Evolutionary conservation across 306 rosid species (phyloP), one percentile per base, ranked within the genome.

Genomic region (Castanopsis chinensis): DNA sequence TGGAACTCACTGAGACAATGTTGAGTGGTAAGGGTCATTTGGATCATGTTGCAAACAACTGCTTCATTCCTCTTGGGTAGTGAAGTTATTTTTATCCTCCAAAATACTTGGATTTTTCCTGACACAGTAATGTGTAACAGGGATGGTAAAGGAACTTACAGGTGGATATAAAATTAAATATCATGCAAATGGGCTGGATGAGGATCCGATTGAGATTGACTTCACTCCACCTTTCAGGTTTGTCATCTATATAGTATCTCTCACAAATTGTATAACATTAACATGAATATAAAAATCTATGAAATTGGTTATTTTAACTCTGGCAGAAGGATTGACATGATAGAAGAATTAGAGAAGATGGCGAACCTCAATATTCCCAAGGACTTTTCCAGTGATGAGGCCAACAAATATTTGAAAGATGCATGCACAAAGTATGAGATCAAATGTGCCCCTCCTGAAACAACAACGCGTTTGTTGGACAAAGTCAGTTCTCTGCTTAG

Each of bases 321-420:
- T 80, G 89, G 72, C 92, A 94, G 97, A 76, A 87, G 98, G 89
- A 87, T 95, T 83, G 99, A 95, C 84, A 93, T 93, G 99, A 87
- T 95, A 23, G 98, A 83, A 71, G 99, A 78, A 71, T 79, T 95
- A 79, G 97, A 95, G 84, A 85, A 85, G 92, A 76, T 88, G 43
- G 97, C 98, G 9, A 85, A 83, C 80, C 92, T 95, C 33, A 86
- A 56, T 79, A 95, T 93, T 78, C 99, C 99, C 41, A 89, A 87
- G 84, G 92, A 95, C 84, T 83, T 93, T 27, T 60, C 96, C 0
- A 84, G 98, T 70, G 92, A 86, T 74, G 96, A 95, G 84, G 87
- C 97, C 57, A 93, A 90, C 85, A 85, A 85, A 78, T 90, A 90
- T 87, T 82, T 95, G 45, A 95, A 74, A 85, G 91, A 88, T 65